Percentiles rank a stretch among this genome's conserved stretches.
phyloP scores from a whole-genome alignment of 805 yeast species.

The Jamesozyma rosinii region DNA sequence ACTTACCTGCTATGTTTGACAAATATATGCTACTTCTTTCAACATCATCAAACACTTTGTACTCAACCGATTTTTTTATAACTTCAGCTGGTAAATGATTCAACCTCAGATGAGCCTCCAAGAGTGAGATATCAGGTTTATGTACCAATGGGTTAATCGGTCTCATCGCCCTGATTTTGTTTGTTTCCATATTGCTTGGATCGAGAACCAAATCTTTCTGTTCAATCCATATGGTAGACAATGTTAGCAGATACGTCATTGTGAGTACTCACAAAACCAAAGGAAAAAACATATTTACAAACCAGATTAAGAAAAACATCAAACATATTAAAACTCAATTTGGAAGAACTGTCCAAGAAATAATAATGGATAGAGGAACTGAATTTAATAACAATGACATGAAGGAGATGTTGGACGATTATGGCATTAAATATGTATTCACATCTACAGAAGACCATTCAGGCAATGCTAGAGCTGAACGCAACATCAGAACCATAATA shows the following conservation, averaged over 20 bases:
- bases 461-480: slow-evolving; percentile 9
- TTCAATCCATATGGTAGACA: slow-evolving; percentile 12
- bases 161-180: too few relatives aligned
- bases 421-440: slow-evolving; percentile 2
- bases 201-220: too few relatives aligned
- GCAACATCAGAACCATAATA: slow-evolving; percentile 2
- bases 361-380: slow-evolving; percentile 6
- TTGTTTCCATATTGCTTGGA: too few relatives aligned
- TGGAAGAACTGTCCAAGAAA: slow-evolving; percentile 2
- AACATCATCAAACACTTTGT: too few relatives aligned
- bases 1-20: neutral
- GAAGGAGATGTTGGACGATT: neutral
- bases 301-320: slow-evolving; percentile 3
- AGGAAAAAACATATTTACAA: neutral
- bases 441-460: slow-evolving; percentile 7
- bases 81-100: too few relatives aligned
- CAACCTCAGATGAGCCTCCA: too few relatives aligned
- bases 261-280: slow-evolving; percentile 1
- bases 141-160: too few relatives aligned
- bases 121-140: too few relatives aligned
- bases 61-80: too few relatives aligned
- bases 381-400: slow-evolving; percentile 4
- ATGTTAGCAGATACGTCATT: slow-evolving; percentile 5
- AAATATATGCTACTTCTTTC: slow-evolving; percentile 4
- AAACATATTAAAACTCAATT: slow-evolving; percentile 2